A percentile compares a stretch with the other conserved stretches of the same genome.
These are phyloP conservation scores for Talaromyces sp. DNA, from an alignment of 2,329 filamentous ascomycete species.

Conservation along the genomic window DNA sequence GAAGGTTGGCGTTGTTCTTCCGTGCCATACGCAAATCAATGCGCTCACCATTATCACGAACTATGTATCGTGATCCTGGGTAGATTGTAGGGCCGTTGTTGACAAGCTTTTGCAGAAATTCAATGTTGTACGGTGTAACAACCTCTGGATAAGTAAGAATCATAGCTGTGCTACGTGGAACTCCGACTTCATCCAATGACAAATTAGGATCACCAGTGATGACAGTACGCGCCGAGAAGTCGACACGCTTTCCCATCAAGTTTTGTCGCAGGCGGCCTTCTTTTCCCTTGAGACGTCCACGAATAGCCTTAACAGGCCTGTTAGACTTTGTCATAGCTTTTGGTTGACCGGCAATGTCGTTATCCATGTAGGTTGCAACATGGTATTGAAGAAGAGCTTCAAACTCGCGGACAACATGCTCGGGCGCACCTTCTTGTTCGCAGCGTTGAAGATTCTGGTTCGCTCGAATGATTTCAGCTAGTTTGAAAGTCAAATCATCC, in stretches of 20 bases:
- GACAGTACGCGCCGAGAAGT: conserved; percentile 98
- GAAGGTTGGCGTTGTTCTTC: conserved; percentile 63
- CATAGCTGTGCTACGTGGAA: conserved; percentile 85
- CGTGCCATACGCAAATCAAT: conserved; percentile 94
- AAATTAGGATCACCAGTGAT: conserved; percentile 92
- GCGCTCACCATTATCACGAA: conserved; percentile 85
- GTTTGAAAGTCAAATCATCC: conserved; percentile 98
- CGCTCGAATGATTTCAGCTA: conserved; percentile 95
- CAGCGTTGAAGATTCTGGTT: conserved; percentile 92
- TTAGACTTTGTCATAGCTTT: conserved; percentile 96
- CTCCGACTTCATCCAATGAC: conserved; percentile 93
- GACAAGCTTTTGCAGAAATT: conserved; percentile 81
- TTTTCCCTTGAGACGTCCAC: conserved; percentile 96
- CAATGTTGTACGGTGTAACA: conserved; percentile 96
- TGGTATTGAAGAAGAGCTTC: conserved; percentile 93
- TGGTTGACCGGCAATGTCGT: conserved; percentile 93
- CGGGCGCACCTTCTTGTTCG: conserved; percentile 83
- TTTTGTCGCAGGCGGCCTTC: conserved; percentile 97
- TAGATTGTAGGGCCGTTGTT: conserved; percentile 92
- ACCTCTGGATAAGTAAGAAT: conserved; percentile 95
- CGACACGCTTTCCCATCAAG: conserved; percentile 98
- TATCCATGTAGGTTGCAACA: conserved; percentile 99
- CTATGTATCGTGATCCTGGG: conserved; percentile 93
- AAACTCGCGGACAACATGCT: conserved; percentile 87
- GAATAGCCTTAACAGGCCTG: conserved; percentile 91